Percentiles rank a stretch among this genome's conserved stretches.
phyloP scores from a whole-genome alignment of 176 grass and related monocot genomes.

The Aegilops tauschii region DNA sequence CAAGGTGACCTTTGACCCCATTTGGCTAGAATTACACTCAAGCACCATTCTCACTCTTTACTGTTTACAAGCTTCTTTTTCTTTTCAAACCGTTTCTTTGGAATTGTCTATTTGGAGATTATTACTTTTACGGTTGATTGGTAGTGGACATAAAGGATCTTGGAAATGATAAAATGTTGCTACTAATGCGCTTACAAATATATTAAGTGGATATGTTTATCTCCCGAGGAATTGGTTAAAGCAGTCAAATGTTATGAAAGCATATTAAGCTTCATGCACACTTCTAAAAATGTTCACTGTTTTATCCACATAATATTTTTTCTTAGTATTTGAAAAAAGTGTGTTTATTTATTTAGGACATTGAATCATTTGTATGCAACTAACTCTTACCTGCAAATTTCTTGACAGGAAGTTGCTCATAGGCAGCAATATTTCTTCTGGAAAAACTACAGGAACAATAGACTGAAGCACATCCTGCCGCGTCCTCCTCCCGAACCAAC shows the following conservation, averaged over 20 bases:
- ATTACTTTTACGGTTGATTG: constrained; percentile 13
- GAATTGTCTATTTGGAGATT: neutral
- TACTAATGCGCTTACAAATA: neutral
- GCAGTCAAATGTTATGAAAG: neutral
- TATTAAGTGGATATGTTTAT: neutral
- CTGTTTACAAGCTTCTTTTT: neutral
- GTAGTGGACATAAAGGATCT: neutral
- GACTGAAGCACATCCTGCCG: constrained; percentile 94
- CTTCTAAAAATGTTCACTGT: neutral
- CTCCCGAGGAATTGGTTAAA: constrained; percentile 9
- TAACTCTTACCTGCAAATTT: constrained; percentile 22
- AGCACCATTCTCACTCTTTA: neutral
- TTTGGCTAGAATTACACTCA: neutral
- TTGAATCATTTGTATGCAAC: neutral
- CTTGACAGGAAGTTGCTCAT: constrained; percentile 92
- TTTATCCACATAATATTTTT: neutral
- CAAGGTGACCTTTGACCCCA: constrained; percentile 58
- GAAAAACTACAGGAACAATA: constrained; percentile 99
- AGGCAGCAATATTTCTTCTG: constrained; percentile 94
- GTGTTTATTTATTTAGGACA: neutral
- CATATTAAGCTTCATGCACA: neutral
- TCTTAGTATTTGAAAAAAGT: neutral
- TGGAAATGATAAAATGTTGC: neutral
- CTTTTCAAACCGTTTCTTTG: neutral
- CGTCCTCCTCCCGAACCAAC: constrained; percentile 74